These are phyloP conservation scores for Zygosaccharomyces lentus DNA, from an alignment of 805 yeast species.

Conservation along the genomic window DNA sequence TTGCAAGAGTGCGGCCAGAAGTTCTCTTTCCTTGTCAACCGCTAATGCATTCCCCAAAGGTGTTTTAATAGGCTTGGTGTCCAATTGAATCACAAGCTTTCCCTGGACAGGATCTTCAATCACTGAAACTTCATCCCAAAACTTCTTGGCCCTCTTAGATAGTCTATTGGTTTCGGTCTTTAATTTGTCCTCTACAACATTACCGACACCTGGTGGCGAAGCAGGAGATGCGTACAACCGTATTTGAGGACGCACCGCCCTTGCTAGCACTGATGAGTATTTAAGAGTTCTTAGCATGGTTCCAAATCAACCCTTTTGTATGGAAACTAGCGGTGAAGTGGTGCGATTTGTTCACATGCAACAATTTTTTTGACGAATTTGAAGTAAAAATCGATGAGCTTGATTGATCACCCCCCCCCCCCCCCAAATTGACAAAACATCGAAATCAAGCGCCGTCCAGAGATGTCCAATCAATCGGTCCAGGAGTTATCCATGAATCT, in stretches of 20 bases:
- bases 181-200: conserved; percentile 48
- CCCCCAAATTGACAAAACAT: neutral
- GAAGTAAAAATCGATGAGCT: neutral
- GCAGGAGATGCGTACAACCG: conserved; percentile 13
- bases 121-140: conserved; percentile 70
- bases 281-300: neutral
- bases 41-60: conserved; percentile 72
- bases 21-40: conserved; percentile 54
- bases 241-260: conserved; percentile 1
- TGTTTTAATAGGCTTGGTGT: conserved; percentile 72
- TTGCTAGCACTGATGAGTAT: neutral
- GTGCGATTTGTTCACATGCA: neutral
- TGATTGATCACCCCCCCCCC: neutral
- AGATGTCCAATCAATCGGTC: conserved; percentile 10
- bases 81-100: conserved; percentile 56
- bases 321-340: neutral
- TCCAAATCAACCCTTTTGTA: neutral
- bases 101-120: conserved; percentile 32
- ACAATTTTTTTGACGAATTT: neutral
- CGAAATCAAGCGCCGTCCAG: neutral
- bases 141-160: conserved; percentile 62
- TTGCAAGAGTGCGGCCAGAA: conserved; percentile 68
- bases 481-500: conserved; percentile 29
- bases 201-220: conserved; percentile 29
- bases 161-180: conserved; percentile 63